Percentiles rank a stretch among this genome's conserved stretches.
Evolutionary conservation across 352 stramenopile species (phyloP).

Genomic region (Blastocystis sp.): DNA sequence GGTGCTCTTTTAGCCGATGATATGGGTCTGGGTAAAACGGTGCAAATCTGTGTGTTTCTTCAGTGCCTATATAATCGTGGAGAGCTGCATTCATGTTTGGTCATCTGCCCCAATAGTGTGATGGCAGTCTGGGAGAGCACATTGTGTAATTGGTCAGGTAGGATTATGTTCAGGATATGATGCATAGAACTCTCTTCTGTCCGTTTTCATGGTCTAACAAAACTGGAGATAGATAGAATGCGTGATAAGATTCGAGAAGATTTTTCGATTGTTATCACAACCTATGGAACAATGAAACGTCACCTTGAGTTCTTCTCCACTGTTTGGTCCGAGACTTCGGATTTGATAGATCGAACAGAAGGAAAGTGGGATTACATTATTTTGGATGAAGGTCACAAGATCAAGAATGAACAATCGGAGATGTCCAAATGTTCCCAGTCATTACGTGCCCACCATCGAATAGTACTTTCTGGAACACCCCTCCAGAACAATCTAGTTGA

Average conservation of each 20-base stretch:
- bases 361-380: slow-evolving; percentile 68
- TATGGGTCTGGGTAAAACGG: slow-evolving; percentile 46
- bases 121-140: slow-evolving; percentile 9
- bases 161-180: background rate
- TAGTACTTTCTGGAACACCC: slow-evolving; percentile 71
- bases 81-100: background rate
- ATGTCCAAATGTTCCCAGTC: slow-evolving; percentile 67
- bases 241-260: background rate
- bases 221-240: background rate
- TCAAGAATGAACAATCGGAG: slow-evolving; percentile 68
- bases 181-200: background rate
- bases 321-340: background rate
- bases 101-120: slow-evolving; percentile 26
- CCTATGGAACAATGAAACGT: slow-evolving; percentile 5
- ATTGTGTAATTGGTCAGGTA: slow-evolving; percentile 3
- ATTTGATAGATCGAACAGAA: background rate
- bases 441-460: slow-evolving; percentile 68
- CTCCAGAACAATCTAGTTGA: slow-evolving; percentile 72
- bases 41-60: slow-evolving; percentile 8
- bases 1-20: slow-evolving; percentile 42
- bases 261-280: background rate
- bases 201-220: background rate
- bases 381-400: slow-evolving; percentile 72
- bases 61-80: background rate
- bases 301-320: background rate